Percentiles rank a stretch among this genome's conserved stretches.
phyloP scores from a whole-genome alignment of 345 rosid genomes.

The Salix brachista region DNA sequence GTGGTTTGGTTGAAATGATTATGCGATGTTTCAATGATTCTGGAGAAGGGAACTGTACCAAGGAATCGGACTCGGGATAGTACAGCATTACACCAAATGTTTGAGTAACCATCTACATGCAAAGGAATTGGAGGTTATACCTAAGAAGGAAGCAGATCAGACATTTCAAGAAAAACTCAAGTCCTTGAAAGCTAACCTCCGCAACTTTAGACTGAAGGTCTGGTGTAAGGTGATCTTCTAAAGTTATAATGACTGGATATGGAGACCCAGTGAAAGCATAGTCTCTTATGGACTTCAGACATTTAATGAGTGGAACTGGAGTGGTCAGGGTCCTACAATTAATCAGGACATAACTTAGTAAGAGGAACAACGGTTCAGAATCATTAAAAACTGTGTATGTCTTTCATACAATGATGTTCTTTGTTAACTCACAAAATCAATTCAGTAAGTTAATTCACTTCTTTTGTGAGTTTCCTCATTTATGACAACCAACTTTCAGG shows the following conservation, averaged over 20 bases:
- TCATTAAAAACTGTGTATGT: not conserved
- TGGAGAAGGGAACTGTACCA: conserved; percentile 75
- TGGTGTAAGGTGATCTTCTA: conserved; percentile 88
- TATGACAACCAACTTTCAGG: not conserved
- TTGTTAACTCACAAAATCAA: not conserved
- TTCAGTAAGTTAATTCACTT: not conserved
- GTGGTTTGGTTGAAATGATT: conserved; percentile 92
- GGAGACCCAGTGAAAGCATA: conserved; percentile 74
- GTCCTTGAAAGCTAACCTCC: conserved; percentile 37
- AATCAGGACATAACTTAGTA: not conserved
- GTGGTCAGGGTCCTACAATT: conserved; percentile 70
- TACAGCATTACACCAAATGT: conserved; percentile 71
- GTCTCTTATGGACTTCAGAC: conserved; percentile 65
- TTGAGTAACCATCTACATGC: conserved; percentile 63
- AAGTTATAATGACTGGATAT: conserved; percentile 83
- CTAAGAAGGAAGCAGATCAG: not conserved
- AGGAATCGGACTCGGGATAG: conserved; percentile 63
- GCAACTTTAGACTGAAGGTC: conserved; percentile 88
- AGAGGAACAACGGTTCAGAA: not conserved
- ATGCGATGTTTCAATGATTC: conserved; percentile 58
- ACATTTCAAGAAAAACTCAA: conserved; percentile 6
- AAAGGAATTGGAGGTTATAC: conserved; percentile 6
- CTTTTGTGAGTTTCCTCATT: not conserved
- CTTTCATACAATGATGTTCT: not conserved
- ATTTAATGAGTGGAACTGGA: conserved; percentile 65